Evolutionary conservation across 139 green algal genomes (phyloP).

Genomic region (Cymbomonas tetramitiformis): DNA sequence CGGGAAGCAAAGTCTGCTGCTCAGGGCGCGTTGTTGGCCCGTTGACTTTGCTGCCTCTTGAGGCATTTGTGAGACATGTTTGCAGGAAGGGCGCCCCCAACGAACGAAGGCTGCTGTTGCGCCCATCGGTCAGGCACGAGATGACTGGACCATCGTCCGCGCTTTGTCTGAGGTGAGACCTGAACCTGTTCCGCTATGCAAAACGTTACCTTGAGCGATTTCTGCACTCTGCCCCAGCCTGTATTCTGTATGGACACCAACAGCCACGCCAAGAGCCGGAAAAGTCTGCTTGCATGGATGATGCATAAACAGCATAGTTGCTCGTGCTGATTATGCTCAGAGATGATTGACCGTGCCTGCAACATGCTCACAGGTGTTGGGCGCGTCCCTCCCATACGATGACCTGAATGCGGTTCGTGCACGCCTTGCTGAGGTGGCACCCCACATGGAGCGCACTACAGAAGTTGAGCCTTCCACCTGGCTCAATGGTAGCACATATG

Average conservation of each 20-base stretch:
- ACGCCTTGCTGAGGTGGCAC: slow-evolving; percentile 63
- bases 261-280: too few relatives aligned
- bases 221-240: too few relatives aligned
- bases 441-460: slow-evolving; percentile 49
- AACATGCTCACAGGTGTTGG: too few relatives aligned
- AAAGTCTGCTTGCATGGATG: too few relatives aligned
- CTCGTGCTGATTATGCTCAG: too few relatives aligned
- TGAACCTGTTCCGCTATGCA: too few relatives aligned
- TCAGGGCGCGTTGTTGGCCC: too few relatives aligned
- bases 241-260: too few relatives aligned
- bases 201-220: too few relatives aligned
- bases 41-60: slow-evolving; percentile 45
- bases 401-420: slow-evolving; percentile 42
- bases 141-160: slow-evolving; percentile 87
- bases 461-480: slow-evolving; percentile 48
- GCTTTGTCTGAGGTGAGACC: slow-evolving; percentile 70
- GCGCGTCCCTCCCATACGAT: slow-evolving; percentile 71
- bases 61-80: slow-evolving; percentile 72
- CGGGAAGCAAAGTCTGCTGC: neutral
- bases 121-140: slow-evolving; percentile 51
- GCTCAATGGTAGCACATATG: slow-evolving; percentile 64
- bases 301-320: too few relatives aligned
- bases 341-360: too few relatives aligned
- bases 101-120: slow-evolving; percentile 62
- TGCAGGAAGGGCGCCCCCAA: slow-evolving; percentile 90